These are phyloP conservation scores for Botryotinia globosa DNA, from an alignment of 2,329 filamentous ascomycete species.

Conservation along the genomic window DNA sequence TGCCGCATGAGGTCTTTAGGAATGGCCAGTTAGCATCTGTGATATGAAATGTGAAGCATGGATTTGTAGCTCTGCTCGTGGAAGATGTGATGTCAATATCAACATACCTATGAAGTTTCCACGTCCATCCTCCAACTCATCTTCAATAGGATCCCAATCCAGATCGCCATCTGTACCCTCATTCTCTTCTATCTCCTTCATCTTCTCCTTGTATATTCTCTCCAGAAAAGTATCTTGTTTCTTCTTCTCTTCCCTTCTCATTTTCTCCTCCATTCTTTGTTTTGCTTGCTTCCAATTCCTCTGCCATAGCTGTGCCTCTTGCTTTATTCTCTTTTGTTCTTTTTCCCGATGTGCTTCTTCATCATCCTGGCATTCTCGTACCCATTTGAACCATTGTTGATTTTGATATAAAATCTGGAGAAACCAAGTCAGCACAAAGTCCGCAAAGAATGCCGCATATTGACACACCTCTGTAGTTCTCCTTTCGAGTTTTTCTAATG, in stretches of 20 bases:
- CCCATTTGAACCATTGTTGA: slow-evolving; percentile 50
- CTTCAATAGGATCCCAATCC: slow-evolving; percentile 50
- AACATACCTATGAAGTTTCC: slow-evolving; percentile 42
- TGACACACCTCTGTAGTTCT: slow-evolving; percentile 42
- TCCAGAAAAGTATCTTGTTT: slow-evolving; percentile 47
- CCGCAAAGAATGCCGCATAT: neutral
- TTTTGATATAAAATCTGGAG: slow-evolving; percentile 41
- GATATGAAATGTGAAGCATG: neutral
- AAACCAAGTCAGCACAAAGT: neutral
- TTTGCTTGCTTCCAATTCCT: slow-evolving; percentile 47
- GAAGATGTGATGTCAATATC: neutral
- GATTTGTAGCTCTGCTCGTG: neutral
- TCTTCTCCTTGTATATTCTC: slow-evolving; percentile 43
- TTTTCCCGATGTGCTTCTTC: slow-evolving; percentile 47
- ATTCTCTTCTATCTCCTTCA: slow-evolving; percentile 33
- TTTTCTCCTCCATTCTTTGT: slow-evolving; percentile 41
- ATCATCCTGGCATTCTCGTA: slow-evolving; percentile 44
- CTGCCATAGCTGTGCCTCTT: slow-evolving; percentile 48
- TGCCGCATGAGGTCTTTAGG: slow-evolving; percentile 25
- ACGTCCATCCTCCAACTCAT: slow-evolving; percentile 46
- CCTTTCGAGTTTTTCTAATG: slow-evolving; percentile 45
- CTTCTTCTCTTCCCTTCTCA: slow-evolving; percentile 43
- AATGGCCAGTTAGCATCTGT: neutral
- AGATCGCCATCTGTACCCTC: slow-evolving; percentile 38
- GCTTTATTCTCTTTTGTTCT: slow-evolving; percentile 49